Evolutionary conservation across 148 eudicot genomes (phyloP).

Genomic region (Drosera capensis): DNA sequence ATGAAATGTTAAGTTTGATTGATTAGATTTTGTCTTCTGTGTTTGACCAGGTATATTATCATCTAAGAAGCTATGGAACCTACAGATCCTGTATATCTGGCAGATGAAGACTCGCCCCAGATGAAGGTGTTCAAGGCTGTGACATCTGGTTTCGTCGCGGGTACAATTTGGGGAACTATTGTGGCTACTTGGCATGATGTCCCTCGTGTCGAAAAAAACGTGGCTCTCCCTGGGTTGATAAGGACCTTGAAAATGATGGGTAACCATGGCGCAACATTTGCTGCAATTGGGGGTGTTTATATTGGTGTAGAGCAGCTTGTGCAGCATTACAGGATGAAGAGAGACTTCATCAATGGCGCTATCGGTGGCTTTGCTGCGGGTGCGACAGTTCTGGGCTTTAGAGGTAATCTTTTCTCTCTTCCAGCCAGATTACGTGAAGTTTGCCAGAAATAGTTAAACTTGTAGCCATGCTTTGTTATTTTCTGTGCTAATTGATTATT

Average conservation of each 20-base stretch:
- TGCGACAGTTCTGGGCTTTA: slow-evolving; percentile 69
- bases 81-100: slow-evolving; percentile 45
- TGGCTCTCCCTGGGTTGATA: slow-evolving; percentile 78
- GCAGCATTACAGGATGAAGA: slow-evolving; percentile 66
- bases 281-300: slow-evolving; percentile 86
- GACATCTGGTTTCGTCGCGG: slow-evolving; percentile 61
- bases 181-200: slow-evolving; percentile 98
- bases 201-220: slow-evolving; percentile 88
- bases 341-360: slow-evolving; percentile 90
- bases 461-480: no score
- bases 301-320: slow-evolving; percentile 83
- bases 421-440: neutral
- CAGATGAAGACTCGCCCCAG: slow-evolving; percentile 45
- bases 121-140: slow-evolving; percentile 68
- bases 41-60: no score
- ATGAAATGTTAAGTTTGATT: no score
- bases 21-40: no score
- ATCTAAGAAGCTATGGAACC: slow-evolving; percentile 25
- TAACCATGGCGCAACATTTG: slow-evolving; percentile 73
- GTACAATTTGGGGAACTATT: slow-evolving; percentile 80
- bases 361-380: slow-evolving; percentile 96
- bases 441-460: no score
- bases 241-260: slow-evolving; percentile 99
- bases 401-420: slow-evolving; percentile 27
- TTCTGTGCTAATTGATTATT: no score